A percentile compares a stretch with the other conserved stretches of the same genome.
These are phyloP conservation scores for Phytopythium delawarense DNA, from an alignment of 352 stramenopile genomes.

Conservation along the genomic window DNA sequence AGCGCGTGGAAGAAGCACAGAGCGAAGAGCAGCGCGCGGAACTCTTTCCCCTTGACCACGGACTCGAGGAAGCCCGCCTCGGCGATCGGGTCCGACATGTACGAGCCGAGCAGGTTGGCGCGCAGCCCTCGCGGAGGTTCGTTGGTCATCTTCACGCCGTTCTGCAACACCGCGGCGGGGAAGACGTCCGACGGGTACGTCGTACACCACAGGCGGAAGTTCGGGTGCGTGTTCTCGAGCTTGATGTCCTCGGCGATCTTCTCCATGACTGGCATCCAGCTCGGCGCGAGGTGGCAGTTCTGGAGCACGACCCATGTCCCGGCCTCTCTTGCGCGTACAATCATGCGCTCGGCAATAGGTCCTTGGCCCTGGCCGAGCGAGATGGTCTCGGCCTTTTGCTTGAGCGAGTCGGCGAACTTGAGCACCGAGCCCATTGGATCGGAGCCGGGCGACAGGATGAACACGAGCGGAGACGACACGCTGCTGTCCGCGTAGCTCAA, in stretches of 20 bases:
- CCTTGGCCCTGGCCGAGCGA: constrained; percentile 92
- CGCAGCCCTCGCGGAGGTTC: constrained; percentile 91
- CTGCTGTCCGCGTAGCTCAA: constrained; percentile 87
- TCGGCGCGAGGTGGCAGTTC: constrained; percentile 88
- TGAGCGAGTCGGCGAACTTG: constrained; percentile 80
- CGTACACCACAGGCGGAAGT: constrained; percentile 94
- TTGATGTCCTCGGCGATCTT: constrained; percentile 88
- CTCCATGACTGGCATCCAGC: constrained; percentile 94
- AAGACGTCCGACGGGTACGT: constrained; percentile 94
- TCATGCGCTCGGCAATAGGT: constrained; percentile 89
- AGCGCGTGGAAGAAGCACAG: constrained; percentile 92
- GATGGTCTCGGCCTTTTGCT: constrained; percentile 82
- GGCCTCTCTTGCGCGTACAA: constrained; percentile 68
- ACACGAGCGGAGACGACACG: constrained; percentile 87
- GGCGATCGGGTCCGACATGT: constrained; percentile 89
- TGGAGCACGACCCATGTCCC: constrained; percentile 91
- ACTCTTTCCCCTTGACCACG: constrained; percentile 71
- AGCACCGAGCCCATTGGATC: constrained; percentile 90
- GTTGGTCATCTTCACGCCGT: constrained; percentile 96
- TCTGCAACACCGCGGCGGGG: constrained; percentile 91
- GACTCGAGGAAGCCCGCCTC: constrained; percentile 88
- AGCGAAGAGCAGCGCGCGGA: constrained; percentile 87
- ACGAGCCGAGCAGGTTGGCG: constrained; percentile 90
- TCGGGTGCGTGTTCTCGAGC: constrained; percentile 69
- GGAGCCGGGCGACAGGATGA: constrained; percentile 89